These are phyloP conservation scores for Pulicaria dysenterica DNA, from an alignment of 129 eudicot species.

Conservation along the genomic window DNA sequence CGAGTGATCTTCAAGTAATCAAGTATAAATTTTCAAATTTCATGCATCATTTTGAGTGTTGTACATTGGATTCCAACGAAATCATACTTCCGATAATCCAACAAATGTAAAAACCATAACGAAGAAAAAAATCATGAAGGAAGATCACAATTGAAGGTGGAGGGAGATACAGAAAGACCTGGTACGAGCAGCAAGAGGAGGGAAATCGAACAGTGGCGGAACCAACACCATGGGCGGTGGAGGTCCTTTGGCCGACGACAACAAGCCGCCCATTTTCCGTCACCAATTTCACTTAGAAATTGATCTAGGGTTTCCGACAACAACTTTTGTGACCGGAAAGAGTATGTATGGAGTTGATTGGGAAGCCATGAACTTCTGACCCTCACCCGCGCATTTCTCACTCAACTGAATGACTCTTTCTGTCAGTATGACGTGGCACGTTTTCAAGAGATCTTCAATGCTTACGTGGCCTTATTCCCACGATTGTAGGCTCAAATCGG, in stretches of 20 bases:
- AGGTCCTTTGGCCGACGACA: slow-evolving; percentile 47
- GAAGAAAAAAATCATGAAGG: neutral
- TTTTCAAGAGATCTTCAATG: neutral
- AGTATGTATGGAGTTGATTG: slow-evolving; percentile 14
- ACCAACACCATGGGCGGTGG: slow-evolving; percentile 97
- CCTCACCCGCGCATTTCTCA: slow-evolving; percentile 50
- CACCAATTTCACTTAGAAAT: neutral
- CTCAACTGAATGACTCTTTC: slow-evolving; percentile 40
- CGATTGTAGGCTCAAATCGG: slow-evolving; percentile 3
- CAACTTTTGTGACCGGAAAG: neutral
- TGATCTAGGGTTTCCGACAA: slow-evolving; percentile 14
- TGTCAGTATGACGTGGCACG: slow-evolving; percentile 34
- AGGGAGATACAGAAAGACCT: slow-evolving; percentile 42
- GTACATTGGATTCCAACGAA: neutral
- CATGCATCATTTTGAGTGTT: too few species aligned
- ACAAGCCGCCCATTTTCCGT: slow-evolving; percentile 58
- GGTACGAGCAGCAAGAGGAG: slow-evolving; percentile 94
- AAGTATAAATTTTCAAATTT: too few species aligned
- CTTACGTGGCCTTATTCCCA: slow-evolving; percentile 5
- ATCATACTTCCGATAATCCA: neutral
- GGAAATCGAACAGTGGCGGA: slow-evolving; percentile 97
- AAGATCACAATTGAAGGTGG: neutral
- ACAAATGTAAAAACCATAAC: neutral
- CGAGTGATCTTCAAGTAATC: too few species aligned
- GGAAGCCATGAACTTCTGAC: slow-evolving; percentile 39